These are phyloP conservation scores for Nitzschia sp. DNA, from an alignment of 108 stramenopile species.

Conservation along the genomic window DNA sequence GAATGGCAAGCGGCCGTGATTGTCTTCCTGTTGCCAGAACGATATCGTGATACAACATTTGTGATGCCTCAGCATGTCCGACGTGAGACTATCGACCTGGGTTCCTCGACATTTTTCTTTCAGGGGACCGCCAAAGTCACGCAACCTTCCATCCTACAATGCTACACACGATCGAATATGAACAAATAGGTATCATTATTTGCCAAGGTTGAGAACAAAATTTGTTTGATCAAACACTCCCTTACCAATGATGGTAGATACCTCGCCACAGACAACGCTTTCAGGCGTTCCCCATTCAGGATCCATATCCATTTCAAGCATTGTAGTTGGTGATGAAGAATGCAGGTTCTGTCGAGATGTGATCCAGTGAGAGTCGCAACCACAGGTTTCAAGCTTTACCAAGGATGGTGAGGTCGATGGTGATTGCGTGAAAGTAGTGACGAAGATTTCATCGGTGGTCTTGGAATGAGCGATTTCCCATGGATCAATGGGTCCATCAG, in stretches of 20 bases:
- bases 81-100: constrained; percentile 22
- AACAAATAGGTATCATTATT: background rate
- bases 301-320: no score
- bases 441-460: background rate
- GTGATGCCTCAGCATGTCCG: background rate
- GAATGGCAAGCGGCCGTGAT: constrained; percentile 33
- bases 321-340: no score
- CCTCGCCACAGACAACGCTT: background rate
- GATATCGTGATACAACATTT: constrained; percentile 9
- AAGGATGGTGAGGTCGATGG: no score
- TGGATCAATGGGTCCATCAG: background rate
- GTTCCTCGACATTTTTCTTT: constrained; percentile 42
- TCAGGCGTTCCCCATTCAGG: background rate
- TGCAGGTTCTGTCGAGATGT: no score
- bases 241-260: background rate
- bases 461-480: background rate
- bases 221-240: constrained; percentile 1
- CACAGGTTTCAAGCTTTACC: background rate
- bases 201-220: background rate
- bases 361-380: background rate
- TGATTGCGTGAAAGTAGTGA: background rate
- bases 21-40: constrained; percentile 31
- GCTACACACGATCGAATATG: background rate
- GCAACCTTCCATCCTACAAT: constrained; percentile 41
- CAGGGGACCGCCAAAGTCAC: constrained; percentile 26